Evolutionary conservation across 2,329 filamentous ascomycete genomes (phyloP), one percentile per base, ranked within the genome.

Genomic region (Paecilomyces formosus): DNA sequence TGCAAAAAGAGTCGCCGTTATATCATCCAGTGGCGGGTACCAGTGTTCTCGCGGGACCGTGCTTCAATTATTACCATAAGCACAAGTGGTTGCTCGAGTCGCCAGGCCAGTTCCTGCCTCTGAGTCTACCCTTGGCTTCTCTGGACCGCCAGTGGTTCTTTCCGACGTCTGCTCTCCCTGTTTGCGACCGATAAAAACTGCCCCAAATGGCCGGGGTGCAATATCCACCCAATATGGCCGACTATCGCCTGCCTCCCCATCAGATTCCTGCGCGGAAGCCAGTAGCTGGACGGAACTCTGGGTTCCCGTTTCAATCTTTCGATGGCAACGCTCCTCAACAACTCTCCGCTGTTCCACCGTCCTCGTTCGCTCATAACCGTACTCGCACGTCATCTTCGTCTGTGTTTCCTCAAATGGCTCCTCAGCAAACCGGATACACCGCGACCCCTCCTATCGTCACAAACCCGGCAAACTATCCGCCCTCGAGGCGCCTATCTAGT

Each of bases 331-430:
- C 33, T 58, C 49, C 50, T 12, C 53, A 60, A 22, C 57, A 55
- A 31, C 57, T 50, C 0, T n/a, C 66, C 39, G 65, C 67, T 56
- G 67, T 71, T 60, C 64, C 68, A 18, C 56, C 58, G 30, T 61
- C 66, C 31, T 66, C 66, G 22, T 67, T 64, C 45, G 63, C 66
- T 50, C 70, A 72, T 59, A 73, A 65, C 61, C 74, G 74, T 31
- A 73, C 66, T 58, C 71, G 76, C 53, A 77, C 76, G 3, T 74
- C 73, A 6, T 78, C 76, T 13, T 72, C 71, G 30, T 63, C 63
- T 39, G 69, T 68, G 26, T 52, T 72, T n/a, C 68, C 71, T 6
- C 68, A 71, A 55, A 58, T 58, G 49, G 55, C 49, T 53, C 64
- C 66, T 18, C 71, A 74, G 55, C 59, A 65, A 28, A 60, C 39